Evolutionary conservation across 2,329 filamentous ascomycete species (phyloP), one percentile per base, ranked within the genome.

Genomic region (Exophiala mesophila): DNA sequence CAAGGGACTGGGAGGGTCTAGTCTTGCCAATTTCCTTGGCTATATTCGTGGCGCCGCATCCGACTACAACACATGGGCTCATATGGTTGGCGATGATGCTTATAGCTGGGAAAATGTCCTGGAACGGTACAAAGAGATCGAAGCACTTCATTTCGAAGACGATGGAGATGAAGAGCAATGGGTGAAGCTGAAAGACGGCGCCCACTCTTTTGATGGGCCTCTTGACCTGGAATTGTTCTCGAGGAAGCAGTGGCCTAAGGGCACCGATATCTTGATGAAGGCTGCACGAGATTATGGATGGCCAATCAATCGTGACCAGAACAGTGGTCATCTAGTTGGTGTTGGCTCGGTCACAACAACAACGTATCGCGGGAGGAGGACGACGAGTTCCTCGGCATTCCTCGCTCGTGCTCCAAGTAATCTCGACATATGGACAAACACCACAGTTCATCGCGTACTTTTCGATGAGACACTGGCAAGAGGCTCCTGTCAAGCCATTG

Each of bases 241-340:
- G 6, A 31, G 41, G n/a, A 16, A 13, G 3, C 6, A 29, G 8
- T 39, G 36, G 41, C 36, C 31, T n/a, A 20, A 18, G 8, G 36
- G 29, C 16, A 6, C 38, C 2, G 36, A 45, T 12, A 29, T 30
- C n/a, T 4, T 45, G 2, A 35, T 40, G 28, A 34, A 30, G 16
- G 36, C 30, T 2, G 30, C 30, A 2, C 13, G 73, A 42, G 55
- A 73, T 24, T 63, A 65, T 18, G 75, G 75, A 0, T 64, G 71
- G 26, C 60, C 66, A 0, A 47, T 70, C n/a, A 80, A 79, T 46
- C 63, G 65, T 0, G 76, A 80, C 48, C 66, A 75, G 21, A 80
- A 80, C 47, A 73, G 70, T 4, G 77, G 77, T 0, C 68, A 80
- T 50, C 62, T 80, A 21, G 78, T 78, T 2, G 70, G 79, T 61